These are phyloP conservation scores for Alectoria sarmentosa DNA, from an alignment of 495 filamentous ascomycete species.

Conservation along the genomic window DNA sequence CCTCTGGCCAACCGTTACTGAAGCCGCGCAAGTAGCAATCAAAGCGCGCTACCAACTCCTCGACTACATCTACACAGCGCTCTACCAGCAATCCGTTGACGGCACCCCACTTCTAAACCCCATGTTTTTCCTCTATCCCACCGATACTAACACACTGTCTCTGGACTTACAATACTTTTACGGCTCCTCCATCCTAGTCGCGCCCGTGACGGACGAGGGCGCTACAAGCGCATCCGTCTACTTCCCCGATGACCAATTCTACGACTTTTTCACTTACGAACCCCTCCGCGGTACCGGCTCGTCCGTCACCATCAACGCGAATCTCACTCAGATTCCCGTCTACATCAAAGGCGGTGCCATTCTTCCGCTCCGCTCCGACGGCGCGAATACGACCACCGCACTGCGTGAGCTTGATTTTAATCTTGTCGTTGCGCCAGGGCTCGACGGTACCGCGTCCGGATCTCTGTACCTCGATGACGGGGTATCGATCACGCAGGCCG, in stretches of 20 bases:
- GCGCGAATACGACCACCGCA: slow-evolving; percentile 63
- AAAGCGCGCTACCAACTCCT: slow-evolving; percentile 68
- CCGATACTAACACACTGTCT: slow-evolving; percentile 51
- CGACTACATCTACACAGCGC: slow-evolving; percentile 77
- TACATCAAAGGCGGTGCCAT: slow-evolving; percentile 65
- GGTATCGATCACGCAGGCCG: slow-evolving; percentile 45
- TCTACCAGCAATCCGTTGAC: slow-evolving; percentile 55
- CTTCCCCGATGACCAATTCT: slow-evolving; percentile 67
- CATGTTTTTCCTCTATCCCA: slow-evolving; percentile 65
- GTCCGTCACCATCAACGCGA: slow-evolving; percentile 44
- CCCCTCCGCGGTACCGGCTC: slow-evolving; percentile 50
- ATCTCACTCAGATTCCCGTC: slow-evolving; percentile 62
- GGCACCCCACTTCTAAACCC: slow-evolving; percentile 65
- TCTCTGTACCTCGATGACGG: slow-evolving; percentile 58
- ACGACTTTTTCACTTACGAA: slow-evolving; percentile 64
- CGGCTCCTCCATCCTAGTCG: slow-evolving; percentile 63
- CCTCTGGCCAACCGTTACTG: slow-evolving; percentile 56
- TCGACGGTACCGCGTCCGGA: slow-evolving; percentile 42
- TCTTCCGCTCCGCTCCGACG: slow-evolving; percentile 53
- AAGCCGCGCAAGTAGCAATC: slow-evolving; percentile 63
- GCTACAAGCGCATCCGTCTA: slow-evolving; percentile 62
- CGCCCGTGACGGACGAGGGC: slow-evolving; percentile 59
- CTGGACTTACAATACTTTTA: slow-evolving; percentile 70
- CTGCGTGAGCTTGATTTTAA: slow-evolving; percentile 61
- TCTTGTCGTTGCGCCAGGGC: slow-evolving; percentile 57